Evolutionary conservation across 345 rosid genomes (phyloP).

Genomic region (Salix brachista): DNA sequence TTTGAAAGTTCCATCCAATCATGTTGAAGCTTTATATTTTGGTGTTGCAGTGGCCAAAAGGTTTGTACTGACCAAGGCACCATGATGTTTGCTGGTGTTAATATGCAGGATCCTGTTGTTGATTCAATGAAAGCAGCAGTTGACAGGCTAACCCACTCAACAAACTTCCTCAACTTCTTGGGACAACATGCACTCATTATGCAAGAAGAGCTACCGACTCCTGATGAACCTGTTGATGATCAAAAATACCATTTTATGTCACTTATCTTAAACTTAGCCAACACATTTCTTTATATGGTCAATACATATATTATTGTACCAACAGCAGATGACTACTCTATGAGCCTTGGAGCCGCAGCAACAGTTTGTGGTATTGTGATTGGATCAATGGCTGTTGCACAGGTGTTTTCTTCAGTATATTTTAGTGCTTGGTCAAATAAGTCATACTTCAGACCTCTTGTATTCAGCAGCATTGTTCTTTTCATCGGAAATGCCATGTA

Average conservation of each 20-base stretch:
- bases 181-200: constrained; percentile 96
- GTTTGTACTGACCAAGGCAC: background rate
- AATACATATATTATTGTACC: background rate
- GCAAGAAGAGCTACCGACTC: constrained; percentile 87
- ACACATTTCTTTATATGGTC: constrained; percentile 63
- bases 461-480: constrained; percentile 86
- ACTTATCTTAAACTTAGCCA: constrained; percentile 50
- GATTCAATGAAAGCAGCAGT: constrained; percentile 77
- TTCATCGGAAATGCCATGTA: constrained; percentile 77
- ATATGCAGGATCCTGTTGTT: constrained; percentile 77
- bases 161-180: constrained; percentile 79
- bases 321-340: background rate
- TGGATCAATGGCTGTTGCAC: constrained; percentile 99
- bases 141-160: constrained; percentile 77
- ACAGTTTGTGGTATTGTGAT: constrained; percentile 97
- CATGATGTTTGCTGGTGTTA: constrained; percentile 11
- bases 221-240: constrained; percentile 73
- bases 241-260: constrained; percentile 81
- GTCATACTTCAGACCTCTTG: constrained; percentile 93
- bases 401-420: constrained; percentile 92
- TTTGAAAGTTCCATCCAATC: background rate
- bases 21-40: background rate
- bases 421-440: constrained; percentile 98
- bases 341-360: constrained; percentile 51
- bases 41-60: background rate